phyloP scores from a whole-genome alignment of 2,329 filamentous ascomycete genomes.

The Aspergillus nomiae region DNA sequence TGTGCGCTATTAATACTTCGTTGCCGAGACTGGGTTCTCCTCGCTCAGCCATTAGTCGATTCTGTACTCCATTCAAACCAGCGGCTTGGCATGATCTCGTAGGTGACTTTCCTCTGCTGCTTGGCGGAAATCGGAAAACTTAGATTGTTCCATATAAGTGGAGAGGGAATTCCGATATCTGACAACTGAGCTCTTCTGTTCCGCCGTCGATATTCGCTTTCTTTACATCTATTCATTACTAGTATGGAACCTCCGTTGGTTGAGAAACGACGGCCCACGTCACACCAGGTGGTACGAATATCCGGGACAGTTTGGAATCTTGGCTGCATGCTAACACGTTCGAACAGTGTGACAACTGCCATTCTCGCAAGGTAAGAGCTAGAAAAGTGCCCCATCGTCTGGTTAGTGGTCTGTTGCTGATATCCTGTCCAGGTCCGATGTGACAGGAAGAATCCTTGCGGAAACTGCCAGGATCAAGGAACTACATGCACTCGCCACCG shows the following conservation, averaged over 20 bases:
- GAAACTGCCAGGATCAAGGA: slow-evolving; percentile 25
- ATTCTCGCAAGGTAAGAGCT: slow-evolving; percentile 21
- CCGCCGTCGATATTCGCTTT: neutral
- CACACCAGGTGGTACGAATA: neutral
- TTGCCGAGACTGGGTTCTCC: neutral
- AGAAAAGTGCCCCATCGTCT: too few species aligned
- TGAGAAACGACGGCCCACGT: neutral
- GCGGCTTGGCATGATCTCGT: neutral
- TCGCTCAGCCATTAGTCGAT: neutral
- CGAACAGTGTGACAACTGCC: slow-evolving; percentile 21
- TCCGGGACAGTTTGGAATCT: neutral
- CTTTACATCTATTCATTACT: neutral
- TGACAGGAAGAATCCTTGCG: slow-evolving; percentile 24
- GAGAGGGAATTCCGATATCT: neutral
- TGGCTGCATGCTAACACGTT: neutral
- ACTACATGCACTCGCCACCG: slow-evolving; percentile 16
- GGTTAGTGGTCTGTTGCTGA: neutral
- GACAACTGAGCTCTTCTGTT: neutral
- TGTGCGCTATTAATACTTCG: neutral
- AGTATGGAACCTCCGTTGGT: neutral
- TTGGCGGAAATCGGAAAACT: neutral
- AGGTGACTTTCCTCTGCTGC: neutral
- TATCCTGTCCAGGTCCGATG: slow-evolving; percentile 22
- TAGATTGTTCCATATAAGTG: neutral
- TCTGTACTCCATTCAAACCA: neutral